Evolutionary conservation across 2,329 filamentous ascomycete genomes (phyloP).

Genomic region (Lanzia echinophila): DNA sequence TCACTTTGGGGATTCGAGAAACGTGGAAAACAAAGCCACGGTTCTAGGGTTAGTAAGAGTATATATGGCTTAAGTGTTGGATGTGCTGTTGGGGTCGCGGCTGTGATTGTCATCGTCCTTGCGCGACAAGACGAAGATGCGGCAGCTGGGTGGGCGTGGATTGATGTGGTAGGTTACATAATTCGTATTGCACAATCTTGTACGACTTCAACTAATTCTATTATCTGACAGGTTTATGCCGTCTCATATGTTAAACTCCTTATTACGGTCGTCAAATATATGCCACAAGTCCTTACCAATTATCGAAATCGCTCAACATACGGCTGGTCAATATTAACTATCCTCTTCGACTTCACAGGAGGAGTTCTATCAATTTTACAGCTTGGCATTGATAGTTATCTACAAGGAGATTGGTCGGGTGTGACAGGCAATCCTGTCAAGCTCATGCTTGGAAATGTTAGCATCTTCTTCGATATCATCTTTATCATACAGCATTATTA

Average conservation of each 20-base stretch:
- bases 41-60: constrained; percentile 49
- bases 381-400: constrained; percentile 74
- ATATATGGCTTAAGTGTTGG: constrained; percentile 66
- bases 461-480: constrained; percentile 75
- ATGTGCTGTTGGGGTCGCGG: constrained; percentile 49
- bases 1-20: constrained; percentile 69
- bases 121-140: constrained; percentile 35
- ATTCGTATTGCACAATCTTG: background rate
- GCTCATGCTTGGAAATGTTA: constrained; percentile 77
- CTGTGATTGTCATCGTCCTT: constrained; percentile 41
- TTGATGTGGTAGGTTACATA: constrained; percentile 43
- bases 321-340: constrained; percentile 82
- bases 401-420: constrained; percentile 83
- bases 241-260: constrained; percentile 85
- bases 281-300: constrained; percentile 79
- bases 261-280: constrained; percentile 87
- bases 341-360: constrained; percentile 76
- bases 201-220: background rate
- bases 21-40: constrained; percentile 40
- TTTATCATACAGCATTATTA: constrained; percentile 89
- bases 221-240: constrained; percentile 42
- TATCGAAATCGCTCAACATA: constrained; percentile 76
- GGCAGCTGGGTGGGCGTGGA: constrained; percentile 48
- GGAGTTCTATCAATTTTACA: constrained; percentile 77
- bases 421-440: constrained; percentile 90